phyloP scores from a whole-genome alignment of 768 basidiomycete species.

The Psilocybe sp. region DNA sequence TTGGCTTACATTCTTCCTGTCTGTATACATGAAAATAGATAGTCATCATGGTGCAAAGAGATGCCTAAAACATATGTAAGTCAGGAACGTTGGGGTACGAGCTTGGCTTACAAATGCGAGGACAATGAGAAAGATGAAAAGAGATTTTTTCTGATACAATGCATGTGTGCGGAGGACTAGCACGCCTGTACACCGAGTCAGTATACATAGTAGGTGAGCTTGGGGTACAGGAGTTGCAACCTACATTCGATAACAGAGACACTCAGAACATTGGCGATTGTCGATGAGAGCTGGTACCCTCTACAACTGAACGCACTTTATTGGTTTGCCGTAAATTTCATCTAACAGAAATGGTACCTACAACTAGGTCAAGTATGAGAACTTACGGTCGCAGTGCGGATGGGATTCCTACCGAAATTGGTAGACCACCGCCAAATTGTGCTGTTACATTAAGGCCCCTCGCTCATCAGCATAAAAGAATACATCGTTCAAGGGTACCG shows the following conservation, averaged over 20 bases:
- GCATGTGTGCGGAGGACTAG: conserved; percentile 12
- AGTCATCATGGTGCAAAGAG: conserved; percentile 11
- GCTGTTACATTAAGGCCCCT: neutral
- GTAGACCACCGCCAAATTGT: conserved; percentile 2
- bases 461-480: neutral
- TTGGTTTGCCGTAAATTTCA: too few species aligned
- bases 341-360: too few species aligned
- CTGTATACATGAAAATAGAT: conserved; percentile 9
- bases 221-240: neutral
- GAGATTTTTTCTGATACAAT: conserved; percentile 6
- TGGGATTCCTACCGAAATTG: neutral
- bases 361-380: too few species aligned
- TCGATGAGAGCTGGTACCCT: conserved; percentile 6
- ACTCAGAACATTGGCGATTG: conserved; percentile 5
- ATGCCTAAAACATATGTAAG: neutral
- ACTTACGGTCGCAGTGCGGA: too few species aligned
- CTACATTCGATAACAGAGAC: conserved; percentile 7
- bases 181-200: neutral
- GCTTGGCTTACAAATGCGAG: conserved; percentile 3
- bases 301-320: conserved; percentile 1
- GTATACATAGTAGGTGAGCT: neutral
- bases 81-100: neutral
- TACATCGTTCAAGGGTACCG: neutral
- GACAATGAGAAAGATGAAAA: conserved; percentile 2
- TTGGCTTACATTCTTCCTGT: conserved; percentile 10